These are phyloP conservation scores for Danielia reshetovae DNA, from an alignment of 805 yeast genomes.

Conservation along the genomic window DNA sequence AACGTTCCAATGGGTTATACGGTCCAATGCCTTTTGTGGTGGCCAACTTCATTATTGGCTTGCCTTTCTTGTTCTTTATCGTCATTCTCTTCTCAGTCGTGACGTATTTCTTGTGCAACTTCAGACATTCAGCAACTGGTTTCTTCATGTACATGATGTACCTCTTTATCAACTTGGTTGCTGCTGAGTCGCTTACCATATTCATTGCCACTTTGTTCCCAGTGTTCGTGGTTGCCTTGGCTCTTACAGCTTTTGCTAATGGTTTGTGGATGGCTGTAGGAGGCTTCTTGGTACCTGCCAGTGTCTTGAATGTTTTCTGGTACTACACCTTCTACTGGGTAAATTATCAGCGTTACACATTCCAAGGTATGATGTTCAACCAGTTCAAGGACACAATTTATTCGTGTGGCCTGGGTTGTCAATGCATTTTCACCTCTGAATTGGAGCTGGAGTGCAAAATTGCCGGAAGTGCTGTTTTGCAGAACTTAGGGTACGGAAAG, in stretches of 20 bases:
- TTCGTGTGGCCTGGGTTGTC: conserved; percentile 29
- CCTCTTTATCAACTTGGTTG: conserved; percentile 36
- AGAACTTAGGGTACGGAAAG: conserved; percentile 25
- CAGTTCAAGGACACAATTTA: conserved; percentile 26
- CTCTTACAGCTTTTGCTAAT: conserved; percentile 37
- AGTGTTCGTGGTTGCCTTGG: conserved; percentile 34
- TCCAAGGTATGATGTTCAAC: conserved; percentile 43
- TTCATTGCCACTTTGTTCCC: conserved; percentile 32
- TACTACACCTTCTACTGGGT: conserved; percentile 39
- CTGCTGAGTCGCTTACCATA: conserved; percentile 39
- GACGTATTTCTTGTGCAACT: conserved; percentile 33
- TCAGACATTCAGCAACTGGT: conserved; percentile 23
- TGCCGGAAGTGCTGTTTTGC: conserved; percentile 30
- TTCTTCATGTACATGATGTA: conserved; percentile 34
- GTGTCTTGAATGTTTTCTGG: conserved; percentile 35
- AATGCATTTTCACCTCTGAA: conserved; percentile 29
- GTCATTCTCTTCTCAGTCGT: conserved; percentile 28
- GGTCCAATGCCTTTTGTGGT: conserved; percentile 33
- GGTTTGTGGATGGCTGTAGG: conserved; percentile 45
- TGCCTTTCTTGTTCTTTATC: conserved; percentile 33
- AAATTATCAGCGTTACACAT: conserved; percentile 38
- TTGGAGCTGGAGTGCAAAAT: conserved; percentile 28
- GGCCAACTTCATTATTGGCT: conserved; percentile 32
- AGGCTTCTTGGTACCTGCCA: conserved; percentile 35
- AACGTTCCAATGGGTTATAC: conserved; percentile 33